A percentile compares a stretch with the other conserved stretches of the same genome.
Conservation (phyloP, 2,329 filamentous ascomycete species). For the Cryphonectria radicalis region DNA sequence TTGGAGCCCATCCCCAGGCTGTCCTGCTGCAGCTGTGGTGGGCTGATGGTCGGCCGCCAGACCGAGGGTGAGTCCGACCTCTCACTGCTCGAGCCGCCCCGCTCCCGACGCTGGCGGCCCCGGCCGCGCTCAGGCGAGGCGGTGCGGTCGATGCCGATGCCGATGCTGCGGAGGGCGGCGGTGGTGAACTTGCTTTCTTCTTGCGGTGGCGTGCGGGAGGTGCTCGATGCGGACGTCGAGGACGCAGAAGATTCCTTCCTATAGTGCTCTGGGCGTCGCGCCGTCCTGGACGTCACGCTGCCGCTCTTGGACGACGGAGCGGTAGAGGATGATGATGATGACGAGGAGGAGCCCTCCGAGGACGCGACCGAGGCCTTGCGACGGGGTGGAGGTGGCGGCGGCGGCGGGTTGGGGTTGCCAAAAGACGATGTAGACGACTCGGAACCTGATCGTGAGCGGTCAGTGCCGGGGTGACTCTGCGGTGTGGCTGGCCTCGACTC, state of each 20-base stretch:
- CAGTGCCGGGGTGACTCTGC: conserved; percentile 8
- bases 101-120: conserved; percentile 22
- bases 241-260: conserved; percentile 9
- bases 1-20: conserved; percentile 23
- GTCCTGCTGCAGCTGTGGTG: conserved; percentile 27
- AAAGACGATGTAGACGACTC: conserved; percentile 24
- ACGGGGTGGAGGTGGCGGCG: conserved; percentile 9
- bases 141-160: conserved; percentile 22
- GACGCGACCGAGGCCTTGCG: conserved; percentile 26
- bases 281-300: not conserved
- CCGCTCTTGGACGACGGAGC: conserved; percentile 17
- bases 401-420: conserved; percentile 11
- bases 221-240: conserved; percentile 11
- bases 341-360: conserved; percentile 19
- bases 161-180: conserved; percentile 26
- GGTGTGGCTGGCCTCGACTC: conserved; percentile 16
- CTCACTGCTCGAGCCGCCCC: conserved; percentile 26
- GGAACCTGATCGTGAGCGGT: conserved; percentile 25
- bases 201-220: conserved; percentile 21
- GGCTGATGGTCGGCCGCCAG: conserved; percentile 29
- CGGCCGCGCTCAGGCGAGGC: conserved; percentile 25
- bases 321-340: conserved; percentile 18
- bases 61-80: conserved; percentile 28
- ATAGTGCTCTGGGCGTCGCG: conserved; percentile 7
- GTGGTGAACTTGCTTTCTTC: conserved; percentile 16